phyloP scores from a whole-genome alignment of 2,329 filamentous ascomycete species.

The Fonsecaea erecta region DNA sequence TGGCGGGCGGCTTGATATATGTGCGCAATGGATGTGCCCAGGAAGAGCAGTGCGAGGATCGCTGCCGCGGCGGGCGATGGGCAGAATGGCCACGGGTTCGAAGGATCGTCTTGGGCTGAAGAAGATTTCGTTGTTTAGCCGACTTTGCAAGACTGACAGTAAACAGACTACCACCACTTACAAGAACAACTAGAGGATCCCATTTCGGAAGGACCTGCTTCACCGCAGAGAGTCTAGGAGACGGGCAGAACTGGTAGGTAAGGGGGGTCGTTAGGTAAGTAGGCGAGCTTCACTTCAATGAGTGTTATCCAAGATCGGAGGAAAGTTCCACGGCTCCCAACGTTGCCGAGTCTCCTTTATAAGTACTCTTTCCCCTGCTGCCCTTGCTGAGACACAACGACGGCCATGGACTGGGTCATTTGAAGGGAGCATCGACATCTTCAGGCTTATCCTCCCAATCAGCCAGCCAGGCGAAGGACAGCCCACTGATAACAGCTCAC shows the following conservation, averaged over 20 bases:
- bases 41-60: conserved; percentile 2
- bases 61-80: neutral
- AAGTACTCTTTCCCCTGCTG: neutral
- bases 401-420: neutral
- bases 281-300: neutral
- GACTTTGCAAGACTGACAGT: neutral
- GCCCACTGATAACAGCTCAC: neutral
- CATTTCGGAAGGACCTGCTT: neutral
- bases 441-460: neutral
- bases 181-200: neutral
- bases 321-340: neutral
- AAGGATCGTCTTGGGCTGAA: neutral
- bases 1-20: neutral
- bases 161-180: neutral
- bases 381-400: neutral
- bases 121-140: neutral
- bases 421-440: neutral
- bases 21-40: neutral
- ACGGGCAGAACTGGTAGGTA: neutral
- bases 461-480: neutral
- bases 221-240: neutral
- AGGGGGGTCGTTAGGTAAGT: neutral
- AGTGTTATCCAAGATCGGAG: neutral
- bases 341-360: neutral
- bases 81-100: conserved; percentile 11